A percentile compares a stretch with the other conserved stretches of the same genome.
Evolutionary conservation across 2,329 filamentous ascomycete species (phyloP).

Genomic region (Ustilaginoidea virens): DNA sequence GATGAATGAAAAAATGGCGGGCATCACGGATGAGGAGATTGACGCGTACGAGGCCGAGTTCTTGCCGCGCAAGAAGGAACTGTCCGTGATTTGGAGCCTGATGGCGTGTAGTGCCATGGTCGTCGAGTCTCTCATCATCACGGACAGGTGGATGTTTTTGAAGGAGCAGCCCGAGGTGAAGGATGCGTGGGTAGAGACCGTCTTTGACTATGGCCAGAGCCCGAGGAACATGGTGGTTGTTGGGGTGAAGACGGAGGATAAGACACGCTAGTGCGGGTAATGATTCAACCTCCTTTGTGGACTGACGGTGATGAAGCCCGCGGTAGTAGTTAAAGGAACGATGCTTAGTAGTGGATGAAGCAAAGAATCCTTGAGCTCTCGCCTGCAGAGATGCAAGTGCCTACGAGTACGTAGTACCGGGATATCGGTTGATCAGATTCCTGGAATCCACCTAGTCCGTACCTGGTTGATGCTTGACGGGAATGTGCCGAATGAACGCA

Average conservation of each 20-base stretch:
- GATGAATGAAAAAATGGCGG: constrained; percentile 49
- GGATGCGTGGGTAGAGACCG: constrained; percentile 79
- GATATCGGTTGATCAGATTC: too few relatives aligned
- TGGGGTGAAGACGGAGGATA: constrained; percentile 54
- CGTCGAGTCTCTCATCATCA: constrained; percentile 78
- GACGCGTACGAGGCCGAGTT: constrained; percentile 52
- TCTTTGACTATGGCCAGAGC: constrained; percentile 77
- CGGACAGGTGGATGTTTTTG: constrained; percentile 80
- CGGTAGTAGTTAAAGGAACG: too few relatives aligned
- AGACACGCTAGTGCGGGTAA: too few relatives aligned
- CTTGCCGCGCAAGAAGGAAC: constrained; percentile 53
- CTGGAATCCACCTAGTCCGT: too few relatives aligned
- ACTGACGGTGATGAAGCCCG: too few relatives aligned
- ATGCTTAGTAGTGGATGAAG: too few relatives aligned
- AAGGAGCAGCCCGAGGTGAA: constrained; percentile 61
- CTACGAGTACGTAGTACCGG: too few relatives aligned
- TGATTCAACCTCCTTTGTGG: too few relatives aligned
- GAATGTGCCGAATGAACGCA: too few relatives aligned
- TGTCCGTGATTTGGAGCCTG: constrained; percentile 79
- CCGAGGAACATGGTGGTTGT: constrained; percentile 89
- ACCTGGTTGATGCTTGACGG: too few relatives aligned
- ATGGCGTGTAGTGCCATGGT: constrained; percentile 93
- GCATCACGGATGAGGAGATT: constrained; percentile 62
- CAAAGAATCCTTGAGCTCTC: too few relatives aligned
- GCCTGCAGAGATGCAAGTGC: too few relatives aligned